Conservation (phyloP, 2,329 filamentous ascomycete species). For the Aspergillus sp. region DNA sequence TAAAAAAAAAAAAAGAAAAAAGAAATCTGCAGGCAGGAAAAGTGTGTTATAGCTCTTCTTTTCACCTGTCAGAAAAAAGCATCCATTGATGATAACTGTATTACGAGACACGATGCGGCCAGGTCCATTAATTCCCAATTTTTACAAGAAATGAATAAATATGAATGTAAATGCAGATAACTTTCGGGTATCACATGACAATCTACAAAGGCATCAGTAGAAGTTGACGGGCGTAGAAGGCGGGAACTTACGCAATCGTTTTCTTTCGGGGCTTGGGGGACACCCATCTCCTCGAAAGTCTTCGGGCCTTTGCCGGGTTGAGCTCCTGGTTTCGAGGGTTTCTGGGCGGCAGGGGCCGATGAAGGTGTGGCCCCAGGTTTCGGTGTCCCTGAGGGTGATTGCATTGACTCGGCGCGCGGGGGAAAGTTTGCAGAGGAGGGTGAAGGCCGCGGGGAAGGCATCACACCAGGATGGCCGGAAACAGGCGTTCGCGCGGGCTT, state of each 20-base stretch:
- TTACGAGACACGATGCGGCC: conserved; percentile 3
- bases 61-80: background rate
- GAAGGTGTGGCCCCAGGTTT: conserved; percentile 29
- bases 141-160: conserved; percentile 20
- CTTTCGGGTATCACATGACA: conserved; percentile 43
- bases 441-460: conserved; percentile 30
- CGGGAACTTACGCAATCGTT: conserved; percentile 74
- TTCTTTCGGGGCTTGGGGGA: conserved; percentile 79
- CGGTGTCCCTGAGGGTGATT: conserved; percentile 37
- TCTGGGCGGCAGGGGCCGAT: conserved; percentile 33
- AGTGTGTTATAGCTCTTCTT: conserved; percentile 1
- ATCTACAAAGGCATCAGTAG: conserved; percentile 30
- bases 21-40: background rate
- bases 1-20: background rate
- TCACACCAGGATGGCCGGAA: conserved; percentile 22
- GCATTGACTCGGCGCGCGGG: conserved; percentile 33
- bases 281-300: conserved; percentile 98
- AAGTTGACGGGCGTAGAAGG: background rate
- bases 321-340: conserved; percentile 34
- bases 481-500: conserved; percentile 34
- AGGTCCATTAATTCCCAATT: conserved; percentile 7
- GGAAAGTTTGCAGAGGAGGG: conserved; percentile 34
- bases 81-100: background rate
- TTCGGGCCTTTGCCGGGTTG: conserved; percentile 74
- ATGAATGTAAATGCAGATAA: conserved; percentile 13